Conservation (phyloP, 345 rosid species). For the Lepidium didymum region DNA sequence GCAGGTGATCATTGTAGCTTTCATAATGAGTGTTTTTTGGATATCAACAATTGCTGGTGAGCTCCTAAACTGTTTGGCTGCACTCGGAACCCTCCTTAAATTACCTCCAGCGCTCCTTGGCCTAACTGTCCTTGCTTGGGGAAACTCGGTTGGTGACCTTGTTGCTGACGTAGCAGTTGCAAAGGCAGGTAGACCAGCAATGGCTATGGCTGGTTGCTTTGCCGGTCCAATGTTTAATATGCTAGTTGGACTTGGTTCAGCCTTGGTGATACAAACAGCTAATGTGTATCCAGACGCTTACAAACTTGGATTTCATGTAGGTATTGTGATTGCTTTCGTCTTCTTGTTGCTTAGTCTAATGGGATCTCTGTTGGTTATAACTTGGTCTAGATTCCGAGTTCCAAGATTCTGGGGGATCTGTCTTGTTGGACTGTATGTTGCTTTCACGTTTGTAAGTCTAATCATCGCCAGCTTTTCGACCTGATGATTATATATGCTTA, state of each 20-base stretch:
- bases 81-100: conserved; percentile 68
- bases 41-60: conserved; percentile 95
- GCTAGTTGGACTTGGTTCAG: conserved; percentile 92
- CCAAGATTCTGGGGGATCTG: conserved; percentile 93
- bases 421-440: conserved; percentile 75
- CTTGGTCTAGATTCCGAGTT: conserved; percentile 91
- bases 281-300: conserved; percentile 74
- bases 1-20: conserved; percentile 55
- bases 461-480: conserved; percentile 52
- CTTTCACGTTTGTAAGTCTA: conserved; percentile 61
- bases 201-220: conserved; percentile 99
- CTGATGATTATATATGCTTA: conserved; percentile 25
- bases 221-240: conserved; percentile 98
- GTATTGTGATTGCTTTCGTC: conserved; percentile 80
- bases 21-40: conserved; percentile 94
- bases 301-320: conserved; percentile 63
- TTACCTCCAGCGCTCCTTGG: conserved; percentile 83
- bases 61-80: conserved; percentile 77
- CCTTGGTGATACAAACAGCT: conserved; percentile 71
- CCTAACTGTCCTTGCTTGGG: conserved; percentile 95
- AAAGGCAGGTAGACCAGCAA: conserved; percentile 92
- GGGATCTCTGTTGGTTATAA: conserved; percentile 88
- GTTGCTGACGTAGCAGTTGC: conserved; percentile 97
- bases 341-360: conserved; percentile 83
- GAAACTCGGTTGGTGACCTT: conserved; percentile 95